Evolutionary conservation across 495 filamentous ascomycete species (phyloP).

Genomic region (Hypoxylon intermedium): DNA sequence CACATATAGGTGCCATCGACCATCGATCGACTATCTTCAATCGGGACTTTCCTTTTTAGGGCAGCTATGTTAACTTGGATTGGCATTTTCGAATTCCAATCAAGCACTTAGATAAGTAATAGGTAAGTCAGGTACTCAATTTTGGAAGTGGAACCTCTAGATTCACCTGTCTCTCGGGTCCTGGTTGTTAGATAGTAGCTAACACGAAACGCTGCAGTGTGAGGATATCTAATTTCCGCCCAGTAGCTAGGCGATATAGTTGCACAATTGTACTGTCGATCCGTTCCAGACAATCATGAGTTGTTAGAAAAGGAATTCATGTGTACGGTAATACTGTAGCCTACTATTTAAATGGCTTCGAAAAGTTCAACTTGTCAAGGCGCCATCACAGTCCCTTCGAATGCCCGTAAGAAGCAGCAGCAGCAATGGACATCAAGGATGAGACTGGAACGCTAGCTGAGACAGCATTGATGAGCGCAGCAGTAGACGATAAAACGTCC

Average conservation of each 20-base stretch:
- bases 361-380: constrained; percentile 3
- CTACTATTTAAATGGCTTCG: constrained; percentile 1
- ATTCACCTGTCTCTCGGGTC: neutral
- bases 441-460: constrained; percentile 35
- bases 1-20: neutral
- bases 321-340: neutral
- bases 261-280: neutral
- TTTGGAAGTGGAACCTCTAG: too few species aligned
- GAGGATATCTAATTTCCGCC: neutral
- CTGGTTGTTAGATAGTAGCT: too few species aligned
- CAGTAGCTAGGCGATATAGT: neutral
- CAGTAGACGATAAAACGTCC: constrained; percentile 25
- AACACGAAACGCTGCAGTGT: neutral
- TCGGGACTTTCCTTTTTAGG: constrained; percentile 25
- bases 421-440: constrained; percentile 31
- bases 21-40: too few species aligned
- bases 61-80: constrained; percentile 7
- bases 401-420: neutral
- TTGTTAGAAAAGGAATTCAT: neutral
- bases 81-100: too few species aligned
- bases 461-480: constrained; percentile 29
- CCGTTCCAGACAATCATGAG: neutral
- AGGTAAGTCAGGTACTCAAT: too few species aligned
- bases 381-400: neutral
- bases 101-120: too few species aligned